A percentile compares a stretch with the other conserved stretches of the same genome.
Evolutionary conservation across 2,329 filamentous ascomycete genomes (phyloP).

Genomic region (Fusarium subtropicale): DNA sequence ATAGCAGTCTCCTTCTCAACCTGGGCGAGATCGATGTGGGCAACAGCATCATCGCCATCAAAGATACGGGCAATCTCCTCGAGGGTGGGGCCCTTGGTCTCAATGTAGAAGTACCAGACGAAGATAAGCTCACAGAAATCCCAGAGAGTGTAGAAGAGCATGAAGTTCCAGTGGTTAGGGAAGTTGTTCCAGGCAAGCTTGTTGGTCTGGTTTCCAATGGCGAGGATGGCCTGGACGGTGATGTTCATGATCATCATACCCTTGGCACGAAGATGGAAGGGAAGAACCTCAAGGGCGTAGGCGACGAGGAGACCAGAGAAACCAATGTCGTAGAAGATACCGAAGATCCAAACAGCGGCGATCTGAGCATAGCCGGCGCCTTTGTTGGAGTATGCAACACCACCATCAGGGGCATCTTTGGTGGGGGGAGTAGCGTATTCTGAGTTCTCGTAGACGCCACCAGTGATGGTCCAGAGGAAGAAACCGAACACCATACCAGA

Average conservation of each 20-base stretch:
- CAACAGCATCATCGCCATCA: slow-evolving; percentile 71
- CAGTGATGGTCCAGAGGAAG: slow-evolving; percentile 63
- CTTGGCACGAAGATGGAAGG: slow-evolving; percentile 68
- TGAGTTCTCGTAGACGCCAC: slow-evolving; percentile 64
- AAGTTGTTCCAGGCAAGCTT: slow-evolving; percentile 71
- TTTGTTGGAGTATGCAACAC: slow-evolving; percentile 52
- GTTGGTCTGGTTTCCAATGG: slow-evolving; percentile 73
- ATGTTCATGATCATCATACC: slow-evolving; percentile 75
- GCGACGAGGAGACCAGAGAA: slow-evolving; percentile 69
- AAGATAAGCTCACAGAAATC: slow-evolving; percentile 70
- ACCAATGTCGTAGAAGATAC: slow-evolving; percentile 69
- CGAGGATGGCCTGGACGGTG: slow-evolving; percentile 69
- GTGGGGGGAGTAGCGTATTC: slow-evolving; percentile 30
- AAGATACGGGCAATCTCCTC: slow-evolving; percentile 73
- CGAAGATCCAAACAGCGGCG: slow-evolving; percentile 69
- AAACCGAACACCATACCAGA: slow-evolving; percentile 62
- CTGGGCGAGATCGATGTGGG: slow-evolving; percentile 65
- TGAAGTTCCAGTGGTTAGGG: slow-evolving; percentile 72
- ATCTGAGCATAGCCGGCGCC: slow-evolving; percentile 65
- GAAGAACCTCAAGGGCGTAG: slow-evolving; percentile 69
- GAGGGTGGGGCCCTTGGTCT: slow-evolving; percentile 77
- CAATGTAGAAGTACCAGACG: slow-evolving; percentile 74
- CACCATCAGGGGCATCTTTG: slow-evolving; percentile 36
- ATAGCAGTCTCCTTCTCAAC: slow-evolving; percentile 63
- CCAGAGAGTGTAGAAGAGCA: slow-evolving; percentile 74